These are phyloP conservation scores for Lumnitzera littorea DNA, from an alignment of 345 rosid genomes.

Conservation along the genomic window DNA sequence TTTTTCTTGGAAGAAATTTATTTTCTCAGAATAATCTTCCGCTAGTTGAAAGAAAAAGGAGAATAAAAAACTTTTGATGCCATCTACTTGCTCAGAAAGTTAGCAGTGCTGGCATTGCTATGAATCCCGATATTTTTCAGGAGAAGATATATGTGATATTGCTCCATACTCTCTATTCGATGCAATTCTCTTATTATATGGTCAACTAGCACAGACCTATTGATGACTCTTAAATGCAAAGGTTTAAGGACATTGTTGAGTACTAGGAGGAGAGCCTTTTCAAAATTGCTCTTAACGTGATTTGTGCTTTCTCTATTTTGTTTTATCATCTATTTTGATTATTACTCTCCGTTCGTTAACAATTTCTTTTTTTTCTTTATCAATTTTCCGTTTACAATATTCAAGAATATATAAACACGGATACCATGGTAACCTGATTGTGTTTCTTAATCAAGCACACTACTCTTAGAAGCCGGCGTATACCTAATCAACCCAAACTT, in stretches of 20 bases:
- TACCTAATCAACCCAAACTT: slow-evolving; percentile 30
- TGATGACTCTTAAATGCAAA: slow-evolving; percentile 37
- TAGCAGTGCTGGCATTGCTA: slow-evolving; percentile 13
- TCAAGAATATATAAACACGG: slow-evolving; percentile 65
- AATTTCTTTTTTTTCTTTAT: neutral
- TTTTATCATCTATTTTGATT: neutral
- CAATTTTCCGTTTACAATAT: neutral
- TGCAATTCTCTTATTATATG: slow-evolving; percentile 1
- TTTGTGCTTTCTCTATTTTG: neutral
- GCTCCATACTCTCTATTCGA: neutral
- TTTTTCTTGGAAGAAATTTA: no score
- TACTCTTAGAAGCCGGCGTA: slow-evolving; percentile 30
- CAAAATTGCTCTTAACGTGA: slow-evolving; percentile 33
- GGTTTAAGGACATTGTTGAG: slow-evolving; percentile 48
- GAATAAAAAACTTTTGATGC: no score
- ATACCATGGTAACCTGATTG: slow-evolving; percentile 65
- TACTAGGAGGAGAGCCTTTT: slow-evolving; percentile 85
- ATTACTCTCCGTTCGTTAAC: neutral
- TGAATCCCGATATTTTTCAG: slow-evolving; percentile 49
- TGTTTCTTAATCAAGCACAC: slow-evolving; percentile 31
- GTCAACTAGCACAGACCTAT: slow-evolving; percentile 25
- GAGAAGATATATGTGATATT: slow-evolving; percentile 43
- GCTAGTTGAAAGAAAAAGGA: no score
- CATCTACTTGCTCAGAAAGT: neutral
- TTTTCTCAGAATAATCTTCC: no score